Conservation (phyloP, 2,329 filamentous ascomycete genomes). For the Orbilia brochopaga region DNA sequence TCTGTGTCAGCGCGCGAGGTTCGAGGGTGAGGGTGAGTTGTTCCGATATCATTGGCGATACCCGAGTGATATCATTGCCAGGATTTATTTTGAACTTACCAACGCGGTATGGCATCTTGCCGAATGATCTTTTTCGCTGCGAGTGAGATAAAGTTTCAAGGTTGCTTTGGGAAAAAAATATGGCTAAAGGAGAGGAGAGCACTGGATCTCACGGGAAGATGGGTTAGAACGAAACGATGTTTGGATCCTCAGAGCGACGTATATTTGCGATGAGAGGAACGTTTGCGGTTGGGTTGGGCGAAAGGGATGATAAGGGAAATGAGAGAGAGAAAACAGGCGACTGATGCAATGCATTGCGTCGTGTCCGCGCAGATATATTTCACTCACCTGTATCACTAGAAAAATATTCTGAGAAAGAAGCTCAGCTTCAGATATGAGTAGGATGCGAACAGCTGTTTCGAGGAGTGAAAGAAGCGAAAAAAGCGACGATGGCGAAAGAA, state of each 20-base stretch:
- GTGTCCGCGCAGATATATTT: neutral
- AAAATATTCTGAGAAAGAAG: constrained; percentile 12
- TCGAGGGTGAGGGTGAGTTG: constrained; percentile 15
- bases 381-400: neutral
- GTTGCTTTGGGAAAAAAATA: constrained; percentile 1
- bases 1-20: neutral
- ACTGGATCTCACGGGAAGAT: neutral
- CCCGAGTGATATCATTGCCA: constrained; percentile 34
- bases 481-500: constrained; percentile 11
- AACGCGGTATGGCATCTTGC: constrained; percentile 49
- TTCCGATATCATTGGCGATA: constrained; percentile 20
- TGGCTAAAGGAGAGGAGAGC: neutral
- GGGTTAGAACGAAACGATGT: neutral
- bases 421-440: constrained; percentile 11
- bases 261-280: neutral
- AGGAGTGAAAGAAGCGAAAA: constrained; percentile 9
- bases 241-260: neutral
- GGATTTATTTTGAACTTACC: no score
- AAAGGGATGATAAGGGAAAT: constrained; percentile 5
- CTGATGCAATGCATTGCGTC: neutral
- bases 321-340: neutral
- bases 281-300: neutral
- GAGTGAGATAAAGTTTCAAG: neutral
- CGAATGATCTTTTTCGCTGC: constrained; percentile 3
- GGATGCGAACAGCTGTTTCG: neutral